These are phyloP conservation scores for Cladophialophora exuberans DNA, from an alignment of 2,329 filamentous ascomycete genomes.

Conservation along the genomic window DNA sequence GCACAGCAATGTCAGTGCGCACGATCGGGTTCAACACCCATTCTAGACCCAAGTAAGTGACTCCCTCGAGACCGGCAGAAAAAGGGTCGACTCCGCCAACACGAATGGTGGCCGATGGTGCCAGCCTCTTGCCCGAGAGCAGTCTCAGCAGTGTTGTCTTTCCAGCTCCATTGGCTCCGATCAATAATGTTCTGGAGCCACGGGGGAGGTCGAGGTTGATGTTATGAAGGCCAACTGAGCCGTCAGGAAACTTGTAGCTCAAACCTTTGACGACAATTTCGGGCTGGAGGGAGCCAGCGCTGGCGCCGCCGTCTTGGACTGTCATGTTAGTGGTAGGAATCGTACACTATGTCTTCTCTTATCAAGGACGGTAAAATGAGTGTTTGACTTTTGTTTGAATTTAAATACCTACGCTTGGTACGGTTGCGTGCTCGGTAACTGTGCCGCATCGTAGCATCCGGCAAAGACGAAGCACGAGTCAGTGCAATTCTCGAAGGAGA, in stretches of 20 bases:
- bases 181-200: conserved; percentile 83
- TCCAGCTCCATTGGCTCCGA: conserved; percentile 93
- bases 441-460: too few species aligned
- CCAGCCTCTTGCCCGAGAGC: conserved; percentile 90
- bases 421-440: too few species aligned
- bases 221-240: conserved; percentile 74
- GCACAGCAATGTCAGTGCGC: conserved; percentile 89
- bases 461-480: too few species aligned
- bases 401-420: too few species aligned
- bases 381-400: too few species aligned
- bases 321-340: too few species aligned
- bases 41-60: conserved; percentile 95
- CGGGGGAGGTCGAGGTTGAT: conserved; percentile 77
- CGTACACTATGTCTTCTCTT: too few species aligned
- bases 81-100: conserved; percentile 90
- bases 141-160: conserved; percentile 96
- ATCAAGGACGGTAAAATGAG: too few species aligned
- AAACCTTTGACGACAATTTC: conserved; percentile 75
- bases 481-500: too few species aligned
- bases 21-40: conserved; percentile 98
- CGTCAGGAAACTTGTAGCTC: conserved; percentile 87
- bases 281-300: conserved; percentile 41
- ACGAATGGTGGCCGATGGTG: conserved; percentile 72
- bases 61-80: conserved; percentile 83
- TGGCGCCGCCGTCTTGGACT: not conserved